Conservation (phyloP, 2,329 filamentous ascomycete genomes). For the Nemania serpens region DNA sequence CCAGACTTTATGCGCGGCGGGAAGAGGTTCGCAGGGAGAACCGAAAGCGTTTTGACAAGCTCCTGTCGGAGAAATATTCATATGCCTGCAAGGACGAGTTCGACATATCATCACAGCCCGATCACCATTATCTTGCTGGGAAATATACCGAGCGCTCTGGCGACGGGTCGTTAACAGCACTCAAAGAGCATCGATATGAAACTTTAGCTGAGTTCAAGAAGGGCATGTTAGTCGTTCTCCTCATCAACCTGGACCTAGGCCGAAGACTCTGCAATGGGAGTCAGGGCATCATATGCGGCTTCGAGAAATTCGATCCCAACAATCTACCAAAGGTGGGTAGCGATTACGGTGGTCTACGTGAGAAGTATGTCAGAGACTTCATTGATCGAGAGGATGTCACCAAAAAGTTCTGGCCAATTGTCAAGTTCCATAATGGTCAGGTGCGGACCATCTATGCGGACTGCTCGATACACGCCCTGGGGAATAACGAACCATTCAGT, state of each 20-base stretch:
- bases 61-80: conserved; percentile 37
- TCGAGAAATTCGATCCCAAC: conserved; percentile 42
- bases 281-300: conserved; percentile 52
- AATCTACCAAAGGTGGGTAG: conserved; percentile 40
- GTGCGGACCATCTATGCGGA: conserved; percentile 54
- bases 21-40: conserved; percentile 46
- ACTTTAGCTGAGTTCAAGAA: conserved; percentile 50
- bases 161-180: conserved; percentile 38
- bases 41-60: conserved; percentile 39
- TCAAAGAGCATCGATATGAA: conserved; percentile 54
- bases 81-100: conserved; percentile 50
- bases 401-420: conserved; percentile 53
- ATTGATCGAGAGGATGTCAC: conserved; percentile 38
- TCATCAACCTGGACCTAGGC: conserved; percentile 52
- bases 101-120: conserved; percentile 41
- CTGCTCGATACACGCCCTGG: conserved; percentile 54
- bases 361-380: conserved; percentile 46
- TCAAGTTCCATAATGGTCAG: conserved; percentile 56
- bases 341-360: conserved; percentile 44
- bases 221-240: conserved; percentile 58
- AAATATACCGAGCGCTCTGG: conserved; percentile 11
- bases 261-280: conserved; percentile 53
- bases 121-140: conserved; percentile 36
- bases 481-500: conserved; percentile 51
- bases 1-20: conserved; percentile 51